Base-by-base conservation (phyloP, 768 basidiomycete genomes). In the Psilocybe cubensis region DNA sequence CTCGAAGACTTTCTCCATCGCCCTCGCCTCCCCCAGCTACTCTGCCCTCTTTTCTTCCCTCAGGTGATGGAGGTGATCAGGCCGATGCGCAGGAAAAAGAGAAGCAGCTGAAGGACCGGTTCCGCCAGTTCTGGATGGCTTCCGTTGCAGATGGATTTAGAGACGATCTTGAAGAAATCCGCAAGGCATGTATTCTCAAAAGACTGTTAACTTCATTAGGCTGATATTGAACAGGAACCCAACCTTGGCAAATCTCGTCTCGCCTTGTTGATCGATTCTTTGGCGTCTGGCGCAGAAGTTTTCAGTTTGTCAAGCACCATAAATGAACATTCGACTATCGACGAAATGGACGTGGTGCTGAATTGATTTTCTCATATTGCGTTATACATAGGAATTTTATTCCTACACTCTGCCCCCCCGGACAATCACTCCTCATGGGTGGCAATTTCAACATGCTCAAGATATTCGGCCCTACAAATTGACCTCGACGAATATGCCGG, bases 111-210 rank as follows among this genome's bases (percentile, higher is more conserved):
- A 87, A 85, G 65, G 83, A 83, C 29, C 83, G 78, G 42, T 94
- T 94, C 69, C 76, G 87, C 54, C 87, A 87, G 69, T 94, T 94
- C 66, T 94, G 92, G 92, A 92, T 94, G 91, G 74, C 84, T 2
- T 84, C 88, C 0, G 81, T 94, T 6, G 89, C 86, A 1, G 90
- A 93, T 68, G 91, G 84, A 10, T 95, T 94, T 72, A 83, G 83
- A 60, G 87, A 89, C 44, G 93, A 94, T 69, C 76, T 94, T n/a
- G 91, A 92, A 64, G 81, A 86, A 64, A 87, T 94, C 64, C 84
- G 88, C 28, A 91, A 92, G 80, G 92, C 90, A 51, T 35, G 80
- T 33, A 50, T 44, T 45, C 18, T 8, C 47, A 25, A 38, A 12
- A 35, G 49, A 17, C 14, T 47, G 41, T 42, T 27, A 12, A 17